Evolutionary conservation across 176 grass and related monocot genomes (phyloP).

Genomic region (Oryza coarctata): DNA sequence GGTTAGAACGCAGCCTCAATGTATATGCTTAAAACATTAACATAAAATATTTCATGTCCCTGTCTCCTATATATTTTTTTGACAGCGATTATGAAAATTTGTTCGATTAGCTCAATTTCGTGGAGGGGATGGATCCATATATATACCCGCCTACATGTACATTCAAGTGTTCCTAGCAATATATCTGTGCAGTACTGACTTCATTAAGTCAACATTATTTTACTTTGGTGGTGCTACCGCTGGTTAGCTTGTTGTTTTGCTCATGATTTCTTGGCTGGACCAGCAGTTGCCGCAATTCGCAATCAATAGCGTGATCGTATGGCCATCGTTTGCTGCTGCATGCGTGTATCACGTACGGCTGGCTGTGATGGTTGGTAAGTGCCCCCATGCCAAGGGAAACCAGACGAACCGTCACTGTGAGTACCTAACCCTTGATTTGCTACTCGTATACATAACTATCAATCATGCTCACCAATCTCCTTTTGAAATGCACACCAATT

Average conservation of each 20-base stretch:
- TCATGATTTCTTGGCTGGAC: constrained; percentile 23
- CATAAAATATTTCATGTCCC: neutral
- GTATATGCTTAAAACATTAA: neutral
- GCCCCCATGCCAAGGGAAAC: constrained; percentile 28
- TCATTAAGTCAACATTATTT: constrained; percentile 2
- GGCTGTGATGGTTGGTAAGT: constrained; percentile 15
- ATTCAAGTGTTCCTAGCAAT: neutral
- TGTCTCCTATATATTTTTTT: neutral
- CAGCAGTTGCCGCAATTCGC: constrained; percentile 22
- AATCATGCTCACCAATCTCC: neutral
- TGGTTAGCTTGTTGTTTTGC: constrained; percentile 14
- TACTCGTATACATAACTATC: neutral
- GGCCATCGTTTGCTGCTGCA: constrained; percentile 15
- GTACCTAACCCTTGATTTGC: neutral
- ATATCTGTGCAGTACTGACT: neutral
- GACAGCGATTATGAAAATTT: neutral
- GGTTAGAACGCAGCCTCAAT: no score
- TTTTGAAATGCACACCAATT: neutral
- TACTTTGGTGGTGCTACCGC: constrained; percentile 4
- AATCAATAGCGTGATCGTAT: neutral
- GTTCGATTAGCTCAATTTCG: neutral
- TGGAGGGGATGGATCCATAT: neutral
- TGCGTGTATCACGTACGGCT: neutral
- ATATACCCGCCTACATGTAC: neutral
- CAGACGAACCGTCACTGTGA: neutral